A percentile compares a stretch with the other conserved stretches of the same genome.
phyloP scores from a whole-genome alignment of 257 asterid species.

The Nicotiana tabacum region DNA sequence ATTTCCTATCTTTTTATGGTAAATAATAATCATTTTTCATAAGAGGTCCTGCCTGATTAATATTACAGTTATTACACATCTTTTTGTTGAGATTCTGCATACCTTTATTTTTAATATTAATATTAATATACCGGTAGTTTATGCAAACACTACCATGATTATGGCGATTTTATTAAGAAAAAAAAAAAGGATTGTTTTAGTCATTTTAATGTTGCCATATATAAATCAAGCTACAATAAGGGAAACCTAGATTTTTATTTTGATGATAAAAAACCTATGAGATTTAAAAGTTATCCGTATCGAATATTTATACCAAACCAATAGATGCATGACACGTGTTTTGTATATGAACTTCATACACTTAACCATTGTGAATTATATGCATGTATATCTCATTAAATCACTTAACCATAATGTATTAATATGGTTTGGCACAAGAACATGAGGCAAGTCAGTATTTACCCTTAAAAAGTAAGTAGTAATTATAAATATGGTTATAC shows the following conservation, averaged over 20 bases:
- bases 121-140: not conserved
- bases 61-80: not conserved
- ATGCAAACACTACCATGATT: not conserved
- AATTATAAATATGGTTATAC: not conserved
- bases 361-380: too few relatives aligned
- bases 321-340: too few relatives aligned
- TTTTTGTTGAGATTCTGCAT: not conserved
- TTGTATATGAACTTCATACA: too few relatives aligned
- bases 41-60: not conserved
- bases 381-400: too few relatives aligned
- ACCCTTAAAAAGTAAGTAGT: too few relatives aligned
- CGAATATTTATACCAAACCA: too few relatives aligned
- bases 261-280: not conserved
- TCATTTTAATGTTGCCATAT: not conserved
- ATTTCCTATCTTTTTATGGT: not conserved
- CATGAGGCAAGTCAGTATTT: too few relatives aligned
- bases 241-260: too few relatives aligned
- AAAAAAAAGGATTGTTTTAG: not conserved
- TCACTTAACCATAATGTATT: too few relatives aligned
- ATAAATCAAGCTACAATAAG: not conserved
- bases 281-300: not conserved
- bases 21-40: not conserved
- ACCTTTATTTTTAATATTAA: not conserved
- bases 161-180: not conserved
- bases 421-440: too few relatives aligned